Evolutionary conservation across 2,329 filamentous ascomycete species (phyloP).

Genomic region (Plectosphaerella cucumerina): DNA sequence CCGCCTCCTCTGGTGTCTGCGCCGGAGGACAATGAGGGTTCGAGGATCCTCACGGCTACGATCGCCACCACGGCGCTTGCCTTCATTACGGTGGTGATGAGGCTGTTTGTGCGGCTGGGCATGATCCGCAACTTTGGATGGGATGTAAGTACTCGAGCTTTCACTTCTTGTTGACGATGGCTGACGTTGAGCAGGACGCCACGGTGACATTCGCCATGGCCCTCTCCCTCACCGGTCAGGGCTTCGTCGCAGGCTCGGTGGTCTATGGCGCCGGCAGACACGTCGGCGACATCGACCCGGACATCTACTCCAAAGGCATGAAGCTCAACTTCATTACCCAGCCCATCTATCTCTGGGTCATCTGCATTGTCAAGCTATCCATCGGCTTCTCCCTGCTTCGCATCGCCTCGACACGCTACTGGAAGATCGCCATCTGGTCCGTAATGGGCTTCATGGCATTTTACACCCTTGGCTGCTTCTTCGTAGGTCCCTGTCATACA

Average conservation of each 20-base stretch:
- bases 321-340: constrained; percentile 40
- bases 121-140: constrained; percentile 43
- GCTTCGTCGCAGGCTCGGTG: constrained; percentile 34
- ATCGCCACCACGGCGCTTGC: constrained; percentile 31
- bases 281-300: constrained; percentile 31
- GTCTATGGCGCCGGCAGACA: constrained; percentile 41
- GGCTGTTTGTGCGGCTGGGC: constrained; percentile 39
- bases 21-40: constrained; percentile 25
- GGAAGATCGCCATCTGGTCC: constrained; percentile 27
- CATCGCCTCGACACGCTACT: constrained; percentile 30
- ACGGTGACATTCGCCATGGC: constrained; percentile 22
- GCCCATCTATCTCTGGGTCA: constrained; percentile 35
- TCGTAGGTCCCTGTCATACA: constrained; percentile 22
- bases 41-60: constrained; percentile 34
- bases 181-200: constrained; percentile 16
- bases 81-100: constrained; percentile 30
- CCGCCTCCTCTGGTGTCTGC: neutral
- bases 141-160: constrained; percentile 31
- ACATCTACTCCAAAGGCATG: constrained; percentile 28
- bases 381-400: constrained; percentile 36
- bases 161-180: too few species aligned
- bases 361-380: constrained; percentile 37
- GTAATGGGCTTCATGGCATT: constrained; percentile 31
- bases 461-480: constrained; percentile 27
- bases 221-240: constrained; percentile 31